Evolutionary conservation across 306 rosid species (phyloP).

Genomic region (Aeschynomene evenia): DNA sequence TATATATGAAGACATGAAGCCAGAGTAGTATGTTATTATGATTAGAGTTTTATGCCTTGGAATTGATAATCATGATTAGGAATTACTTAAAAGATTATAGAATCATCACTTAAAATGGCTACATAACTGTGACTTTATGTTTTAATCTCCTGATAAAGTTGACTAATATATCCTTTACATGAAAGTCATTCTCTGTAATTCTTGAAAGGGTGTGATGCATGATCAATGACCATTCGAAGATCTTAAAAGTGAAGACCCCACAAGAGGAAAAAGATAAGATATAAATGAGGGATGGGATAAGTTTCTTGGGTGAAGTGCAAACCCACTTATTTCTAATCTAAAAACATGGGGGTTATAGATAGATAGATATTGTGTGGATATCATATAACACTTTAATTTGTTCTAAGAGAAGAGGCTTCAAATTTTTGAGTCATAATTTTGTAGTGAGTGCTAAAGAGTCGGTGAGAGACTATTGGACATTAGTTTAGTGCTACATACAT

Average conservation of each 20-base stretch:
- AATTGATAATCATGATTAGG: background rate
- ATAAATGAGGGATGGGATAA: conserved; percentile 56
- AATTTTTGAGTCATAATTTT: conserved; percentile 6
- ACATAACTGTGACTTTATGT: background rate
- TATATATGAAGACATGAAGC: too few species aligned
- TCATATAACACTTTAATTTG: conserved; percentile 18
- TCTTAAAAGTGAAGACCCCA: conserved; percentile 59
- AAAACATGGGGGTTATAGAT: background rate
- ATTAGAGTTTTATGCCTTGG: background rate
- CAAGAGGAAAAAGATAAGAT: conserved; percentile 61
- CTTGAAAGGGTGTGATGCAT: conserved; percentile 35
- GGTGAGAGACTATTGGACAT: background rate
- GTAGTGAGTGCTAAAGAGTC: conserved; percentile 8
- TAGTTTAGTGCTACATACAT: background rate
- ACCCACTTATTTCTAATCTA: conserved; percentile 43
- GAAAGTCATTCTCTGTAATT: conserved; percentile 36
- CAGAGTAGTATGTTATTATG: background rate
- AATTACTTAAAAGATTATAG: background rate
- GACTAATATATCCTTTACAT: background rate
- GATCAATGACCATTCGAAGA: conserved; percentile 50
- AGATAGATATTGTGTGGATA: conserved; percentile 26
- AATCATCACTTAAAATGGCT: background rate
- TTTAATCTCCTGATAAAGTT: background rate
- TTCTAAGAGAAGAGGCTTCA: background rate
- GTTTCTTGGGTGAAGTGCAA: conserved; percentile 62